Evolutionary conservation across 306 rosid genomes (phyloP).

Genomic region (Quercus cerris): DNA sequence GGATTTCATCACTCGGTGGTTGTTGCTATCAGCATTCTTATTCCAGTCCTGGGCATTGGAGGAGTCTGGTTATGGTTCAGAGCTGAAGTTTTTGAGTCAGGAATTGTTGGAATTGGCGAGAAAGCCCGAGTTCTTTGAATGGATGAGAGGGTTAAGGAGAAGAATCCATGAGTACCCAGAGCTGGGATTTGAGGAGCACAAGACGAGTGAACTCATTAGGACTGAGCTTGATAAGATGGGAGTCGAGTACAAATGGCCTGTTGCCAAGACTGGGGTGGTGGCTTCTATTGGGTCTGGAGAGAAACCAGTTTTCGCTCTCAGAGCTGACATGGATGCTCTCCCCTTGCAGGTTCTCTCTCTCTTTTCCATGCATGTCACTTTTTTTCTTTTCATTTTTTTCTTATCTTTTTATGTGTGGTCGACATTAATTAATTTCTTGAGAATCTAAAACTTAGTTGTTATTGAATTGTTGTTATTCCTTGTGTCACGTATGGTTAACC

Average conservation of each 20-base stretch:
- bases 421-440: too few relatives aligned
- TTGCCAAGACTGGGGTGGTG: constrained; percentile 39
- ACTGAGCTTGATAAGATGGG: constrained; percentile 41
- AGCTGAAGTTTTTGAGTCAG: constrained; percentile 26
- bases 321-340: constrained; percentile 53
- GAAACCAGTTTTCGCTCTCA: constrained; percentile 37
- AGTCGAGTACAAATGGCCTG: constrained; percentile 36
- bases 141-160: constrained; percentile 41
- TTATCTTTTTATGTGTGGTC: too few relatives aligned
- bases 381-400: not conserved
- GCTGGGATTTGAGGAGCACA: constrained; percentile 36
- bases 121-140: constrained; percentile 33
- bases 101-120: constrained; percentile 29
- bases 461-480: too few relatives aligned
- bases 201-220: constrained; percentile 41
- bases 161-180: constrained; percentile 45
- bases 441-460: too few relatives aligned
- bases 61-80: constrained; percentile 5
- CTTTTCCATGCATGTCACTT: not conserved
- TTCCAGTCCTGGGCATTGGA: not conserved
- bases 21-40: not conserved
- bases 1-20: not conserved
- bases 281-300: constrained; percentile 32
- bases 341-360: constrained; percentile 24
- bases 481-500: too few relatives aligned